Evolutionary conservation across 2,329 filamentous ascomycete species (phyloP), one percentile per base, ranked within the genome.

Genomic region (Penicillium occitanis): DNA sequence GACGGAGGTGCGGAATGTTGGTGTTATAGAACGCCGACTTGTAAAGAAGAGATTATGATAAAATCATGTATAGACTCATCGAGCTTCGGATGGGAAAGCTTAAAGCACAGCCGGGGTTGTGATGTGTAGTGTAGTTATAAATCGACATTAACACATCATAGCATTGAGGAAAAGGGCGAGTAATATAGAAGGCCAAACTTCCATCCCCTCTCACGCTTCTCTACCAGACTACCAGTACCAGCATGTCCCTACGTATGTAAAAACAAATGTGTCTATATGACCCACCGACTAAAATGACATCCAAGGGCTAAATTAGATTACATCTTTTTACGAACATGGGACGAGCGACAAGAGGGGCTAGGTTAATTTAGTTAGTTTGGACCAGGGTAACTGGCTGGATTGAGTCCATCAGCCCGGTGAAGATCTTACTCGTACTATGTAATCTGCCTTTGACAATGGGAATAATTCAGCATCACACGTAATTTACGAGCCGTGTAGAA

Each of bases 221-320:
- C 44, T 44, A 44, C 40, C 17, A 42, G 5, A 14, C 35, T 50
- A 25, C 46, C 46, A 50, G 46, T 6, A 30, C 28, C 28, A 30
- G 28, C 28, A 53, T 22, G n/a, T 13, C 30, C 33, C 33, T 22
- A 22, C 19, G 53, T 22, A 37, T 57, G 53, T 25, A 40, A 37
- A 57, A 57, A 37, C 53, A 57, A 55, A 57, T 22, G 30, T 57
- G 53, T 57, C 50, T 53, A 53, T 33, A 37, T 57, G 53, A 57
- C 53, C 53, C 53, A 33, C 53, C 53, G 53, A 37, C 53, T 57
- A 37, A 40, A 37, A 57, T 57, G 53, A 57, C 53, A 57, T 57
- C 53, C 30, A 22, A 22, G 33, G 53, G 14, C 53, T 57, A 57
- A 37, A 13, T 55, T 55, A 35, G 51, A 55, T 33, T 55, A 37